Evolutionary conservation across 2,329 filamentous ascomycete species (phyloP).

Genomic region (Penicillium sp.): DNA sequence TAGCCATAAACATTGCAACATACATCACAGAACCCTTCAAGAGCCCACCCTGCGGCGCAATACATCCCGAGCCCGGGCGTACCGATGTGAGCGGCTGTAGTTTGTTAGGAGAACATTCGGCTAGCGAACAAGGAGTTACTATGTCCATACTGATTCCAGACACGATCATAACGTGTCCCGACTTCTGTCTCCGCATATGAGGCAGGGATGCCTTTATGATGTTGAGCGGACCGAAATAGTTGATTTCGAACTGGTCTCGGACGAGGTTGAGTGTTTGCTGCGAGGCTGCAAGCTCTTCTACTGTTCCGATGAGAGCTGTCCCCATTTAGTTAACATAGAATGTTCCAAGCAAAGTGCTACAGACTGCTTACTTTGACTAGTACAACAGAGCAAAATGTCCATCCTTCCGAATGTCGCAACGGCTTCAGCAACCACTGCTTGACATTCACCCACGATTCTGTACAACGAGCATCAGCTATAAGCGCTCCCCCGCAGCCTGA

Average conservation of each 20-base stretch:
- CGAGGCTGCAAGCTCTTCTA: slow-evolving; percentile 83
- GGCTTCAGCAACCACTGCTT: slow-evolving; percentile 84
- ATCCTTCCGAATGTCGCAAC: slow-evolving; percentile 82
- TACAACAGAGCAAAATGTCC: slow-evolving; percentile 89
- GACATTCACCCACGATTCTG: slow-evolving; percentile 71
- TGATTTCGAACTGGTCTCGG: slow-evolving; percentile 88
- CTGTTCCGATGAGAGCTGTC: slow-evolving; percentile 80
- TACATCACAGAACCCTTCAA: slow-evolving; percentile 93
- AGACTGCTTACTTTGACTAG: slow-evolving; percentile 72
- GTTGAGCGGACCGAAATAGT: slow-evolving; percentile 96
- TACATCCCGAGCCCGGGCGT: slow-evolving; percentile 91
- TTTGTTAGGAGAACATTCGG: slow-evolving; percentile 26
- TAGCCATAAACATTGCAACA: slow-evolving; percentile 12
- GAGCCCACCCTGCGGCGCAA: slow-evolving; percentile 89
- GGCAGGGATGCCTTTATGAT: slow-evolving; percentile 89
- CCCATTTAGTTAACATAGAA: slow-evolving; percentile 14
- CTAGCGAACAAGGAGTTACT: too few species aligned
- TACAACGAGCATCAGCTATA: slow-evolving; percentile 20
- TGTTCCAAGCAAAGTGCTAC: not conserved
- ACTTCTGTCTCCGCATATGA: slow-evolving; percentile 76
- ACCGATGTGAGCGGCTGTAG: slow-evolving; percentile 77
- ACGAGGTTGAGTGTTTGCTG: slow-evolving; percentile 76
- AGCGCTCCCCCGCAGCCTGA: not conserved
- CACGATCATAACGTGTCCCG: slow-evolving; percentile 87
- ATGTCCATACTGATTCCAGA: slow-evolving; percentile 72